phyloP scores from a whole-genome alignment of 2,329 filamentous ascomycete species.

The Microsporum audouinii region DNA sequence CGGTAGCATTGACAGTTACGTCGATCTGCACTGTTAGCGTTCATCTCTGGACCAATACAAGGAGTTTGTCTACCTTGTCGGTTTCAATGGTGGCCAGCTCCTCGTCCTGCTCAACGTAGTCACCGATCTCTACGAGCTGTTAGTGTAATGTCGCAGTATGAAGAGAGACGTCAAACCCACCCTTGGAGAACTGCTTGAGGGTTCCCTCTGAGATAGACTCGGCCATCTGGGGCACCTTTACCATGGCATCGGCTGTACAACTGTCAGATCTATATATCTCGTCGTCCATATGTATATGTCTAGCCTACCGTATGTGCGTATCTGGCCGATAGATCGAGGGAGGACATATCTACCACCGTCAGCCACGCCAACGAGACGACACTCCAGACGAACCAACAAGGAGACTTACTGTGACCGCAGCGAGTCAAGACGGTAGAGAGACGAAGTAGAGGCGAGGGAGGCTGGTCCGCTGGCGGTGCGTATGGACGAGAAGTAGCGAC shows the following conservation, averaged over 20 bases:
- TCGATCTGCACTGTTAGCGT: conserved; percentile 56
- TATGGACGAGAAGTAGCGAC: neutral
- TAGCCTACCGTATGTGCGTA: conserved; percentile 11
- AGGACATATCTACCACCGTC: neutral
- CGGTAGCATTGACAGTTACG: conserved; percentile 87
- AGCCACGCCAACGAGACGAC: neutral
- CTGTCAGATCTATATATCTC: neutral
- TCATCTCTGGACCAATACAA: neutral
- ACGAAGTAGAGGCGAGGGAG: neutral
- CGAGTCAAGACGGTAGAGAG: neutral
- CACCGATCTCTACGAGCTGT: conserved; percentile 56
- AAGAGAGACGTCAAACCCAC: conserved; percentile 28
- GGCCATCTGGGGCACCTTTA: conserved; percentile 96
- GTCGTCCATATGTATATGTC: neutral
- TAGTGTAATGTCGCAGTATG: conserved; percentile 6
- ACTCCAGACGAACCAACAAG: too few species aligned
- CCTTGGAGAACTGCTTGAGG: conserved; percentile 86
- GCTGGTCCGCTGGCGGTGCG: neutral
- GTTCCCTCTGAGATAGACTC: conserved; percentile 98
- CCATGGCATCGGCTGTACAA: conserved; percentile 57
- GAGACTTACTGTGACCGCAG: neutral
- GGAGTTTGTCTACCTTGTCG: conserved; percentile 61
- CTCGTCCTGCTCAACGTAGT: conserved; percentile 89
- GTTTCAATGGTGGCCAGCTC: conserved; percentile 98
- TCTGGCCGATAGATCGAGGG: conserved; percentile 1